Base-by-base conservation (phyloP, 129 eudicot genomes). In the Escallonia rubra region DNA sequence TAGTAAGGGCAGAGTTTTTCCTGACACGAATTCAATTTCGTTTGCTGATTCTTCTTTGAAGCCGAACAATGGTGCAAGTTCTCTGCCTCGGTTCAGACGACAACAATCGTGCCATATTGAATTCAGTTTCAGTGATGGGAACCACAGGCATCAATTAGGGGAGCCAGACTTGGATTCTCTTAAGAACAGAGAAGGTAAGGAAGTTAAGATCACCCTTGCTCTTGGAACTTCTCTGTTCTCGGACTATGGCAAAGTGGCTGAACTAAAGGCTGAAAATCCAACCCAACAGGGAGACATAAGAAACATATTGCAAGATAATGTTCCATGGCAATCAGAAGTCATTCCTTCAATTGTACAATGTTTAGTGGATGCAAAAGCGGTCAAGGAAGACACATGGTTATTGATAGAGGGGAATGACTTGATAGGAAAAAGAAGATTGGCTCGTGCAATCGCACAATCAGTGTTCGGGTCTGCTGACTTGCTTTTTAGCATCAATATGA, bases 101-200 rank as follows among this genome's bases (percentile, higher is more conserved):
- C 96, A 90, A 50, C 90, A 90, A 63, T 90, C 95, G 3, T 90
- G 96, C 70, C 88, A 90, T 72, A 78, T 86, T 23, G 95, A 90
- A 67, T 83, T 90, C 67, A 79, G 84, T 72, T 90, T 86, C 73
- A 65, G 72, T 71, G 78, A 71, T 65, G 75, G 59, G 41, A 63
- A 66, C 45, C 55, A 73, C 61, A 72, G 67, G 10, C 41, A 72
- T 49, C 59, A 43, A 40, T 75, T 66, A 15, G 68, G 61, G 38
- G 93, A 81, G 67, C 94, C 90, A 59, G 86, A 86, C 61, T 79
- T 89, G 77, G 90, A 89, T 74, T 79, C 78, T 56, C 90, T 89
- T 16, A 89, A 89, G 79, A 69, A 72, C 7, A 85, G 84, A 70
- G 88, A 66, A 39, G 89, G 52, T 52, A 90, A 75, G 68, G 94